These are phyloP conservation scores for Eucalyptus caleyi DNA, from an alignment of 345 rosid genomes.

Conservation along the genomic window DNA sequence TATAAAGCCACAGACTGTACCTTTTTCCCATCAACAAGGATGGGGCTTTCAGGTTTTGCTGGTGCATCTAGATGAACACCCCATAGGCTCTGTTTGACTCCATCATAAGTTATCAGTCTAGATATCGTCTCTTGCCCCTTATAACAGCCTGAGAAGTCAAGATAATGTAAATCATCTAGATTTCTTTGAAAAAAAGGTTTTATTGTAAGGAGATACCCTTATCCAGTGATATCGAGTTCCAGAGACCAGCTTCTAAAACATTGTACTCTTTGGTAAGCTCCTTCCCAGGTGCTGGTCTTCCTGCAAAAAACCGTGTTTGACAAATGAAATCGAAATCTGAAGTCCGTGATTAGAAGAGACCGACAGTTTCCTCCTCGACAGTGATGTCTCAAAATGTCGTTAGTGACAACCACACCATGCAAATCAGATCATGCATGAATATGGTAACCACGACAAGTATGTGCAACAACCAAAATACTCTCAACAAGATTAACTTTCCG, in stretches of 20 bases:
- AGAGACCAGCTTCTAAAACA: constrained; percentile 82
- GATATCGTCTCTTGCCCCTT: constrained; percentile 93
- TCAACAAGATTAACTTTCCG: not conserved
- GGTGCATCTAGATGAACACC: constrained; percentile 62
- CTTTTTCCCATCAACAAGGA: constrained; percentile 59
- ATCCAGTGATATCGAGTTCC: constrained; percentile 75
- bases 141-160: constrained; percentile 52
- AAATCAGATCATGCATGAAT: not conserved
- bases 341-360: not conserved
- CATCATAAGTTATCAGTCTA: constrained; percentile 78
- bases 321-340: not conserved
- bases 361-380: rapidly evolving
- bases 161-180: not conserved
- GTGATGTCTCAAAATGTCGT: not conserved
- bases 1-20: not conserved
- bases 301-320: constrained; percentile 14
- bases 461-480: not conserved
- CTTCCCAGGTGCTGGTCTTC: constrained; percentile 80
- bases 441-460: not conserved
- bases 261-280: constrained; percentile 81
- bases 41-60: constrained; percentile 64
- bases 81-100: constrained; percentile 75
- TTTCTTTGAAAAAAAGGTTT: not conserved
- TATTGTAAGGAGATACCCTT: constrained; percentile 39
- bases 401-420: not conserved